Evolutionary conservation across 1,284 basidiomycete genomes (phyloP).

Genomic region (Cutaneotrichosporon spelunceum): DNA sequence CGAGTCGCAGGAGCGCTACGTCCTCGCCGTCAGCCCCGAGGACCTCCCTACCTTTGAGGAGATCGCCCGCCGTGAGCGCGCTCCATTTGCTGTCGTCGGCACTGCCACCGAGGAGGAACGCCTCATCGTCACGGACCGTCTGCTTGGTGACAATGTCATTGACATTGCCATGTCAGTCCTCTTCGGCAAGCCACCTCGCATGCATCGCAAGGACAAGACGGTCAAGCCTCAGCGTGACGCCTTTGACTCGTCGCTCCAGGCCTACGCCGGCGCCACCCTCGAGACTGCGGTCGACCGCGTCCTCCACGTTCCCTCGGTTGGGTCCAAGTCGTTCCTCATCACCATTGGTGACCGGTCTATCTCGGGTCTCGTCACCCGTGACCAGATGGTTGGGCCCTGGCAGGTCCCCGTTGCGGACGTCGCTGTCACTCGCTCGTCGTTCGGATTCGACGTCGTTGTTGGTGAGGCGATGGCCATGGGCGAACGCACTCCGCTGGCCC

Average conservation of each 20-base stretch:
- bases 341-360: conserved; percentile 95
- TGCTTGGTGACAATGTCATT: conserved; percentile 76
- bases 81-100: conserved; percentile 84
- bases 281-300: conserved; percentile 71
- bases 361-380: conserved; percentile 89
- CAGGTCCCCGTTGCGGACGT: conserved; percentile 98
- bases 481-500: conserved; percentile 88
- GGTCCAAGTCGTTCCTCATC: conserved; percentile 94
- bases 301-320: conserved; percentile 85
- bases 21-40: conserved; percentile 74
- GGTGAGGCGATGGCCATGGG: conserved; percentile 99
- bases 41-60: conserved; percentile 61
- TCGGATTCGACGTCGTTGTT: conserved; percentile 76
- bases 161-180: conserved; percentile 89
- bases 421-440: conserved; percentile 90
- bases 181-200: conserved; percentile 94
- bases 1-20: conserved; percentile 97
- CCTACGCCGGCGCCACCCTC: conserved; percentile 59
- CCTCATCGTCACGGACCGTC: conserved; percentile 83
- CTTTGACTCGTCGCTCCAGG: conserved; percentile 71
- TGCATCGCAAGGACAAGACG: conserved; percentile 71
- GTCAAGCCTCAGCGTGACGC: conserved; percentile 56
- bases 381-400: conserved; percentile 99
- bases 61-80: conserved; percentile 84
- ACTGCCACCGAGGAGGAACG: conserved; percentile 75